Base-by-base conservation (phyloP, 192 early-diverging fungal genomes). In the Mortierella alpina region DNA sequence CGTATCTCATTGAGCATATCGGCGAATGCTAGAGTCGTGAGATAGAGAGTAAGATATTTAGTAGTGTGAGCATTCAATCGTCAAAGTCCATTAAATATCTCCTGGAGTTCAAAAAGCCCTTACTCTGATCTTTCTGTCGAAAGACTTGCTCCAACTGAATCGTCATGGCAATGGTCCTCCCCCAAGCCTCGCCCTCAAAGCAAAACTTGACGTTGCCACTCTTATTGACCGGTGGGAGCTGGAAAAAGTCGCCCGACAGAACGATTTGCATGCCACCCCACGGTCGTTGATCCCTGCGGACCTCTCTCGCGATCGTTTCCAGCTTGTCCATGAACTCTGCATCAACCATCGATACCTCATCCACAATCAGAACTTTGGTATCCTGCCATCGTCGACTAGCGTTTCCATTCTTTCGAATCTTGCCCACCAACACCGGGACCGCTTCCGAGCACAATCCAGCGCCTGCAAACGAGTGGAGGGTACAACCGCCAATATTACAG, bases 1-100 rank as follows among this genome's bases (percentile, higher is more conserved):
- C 96, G 91, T 82, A 96, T 88, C 76, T 97, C 94, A 75, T 97
- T 95, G 45, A 97, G 85, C 75, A 97, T 90, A 66, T 91, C 84
- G 47, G 94, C 87, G 70, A 97, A 95, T 11, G 78, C 86, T 84
- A 84, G 79, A 53, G 20, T 11, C n/a, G n/a, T n/a, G n/a, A 15
- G 6, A 68, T 13, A 41, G 0, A 45, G 42, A n/a, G 50, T 41
- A 49, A 18, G 49, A 22, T 40, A 51, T 52, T 42, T 20, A 53
- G 13, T 39, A 23, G 5, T 3, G 23, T 3, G 17, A 7, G 44
- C 2, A 66, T 13, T 31, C 22, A 49, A 49, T 45, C 17, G 17
- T 7, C 7, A 10, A 17, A 18, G 10, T 56, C 5, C 10, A 23
- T 31, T 31, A 3, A 3, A 31, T 31, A 31, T 31, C 31, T 31